A percentile compares a stretch with the other conserved stretches of the same genome.
phyloP scores from a whole-genome alignment of 768 basidiomycete species.

The Tulasnella sp. region DNA sequence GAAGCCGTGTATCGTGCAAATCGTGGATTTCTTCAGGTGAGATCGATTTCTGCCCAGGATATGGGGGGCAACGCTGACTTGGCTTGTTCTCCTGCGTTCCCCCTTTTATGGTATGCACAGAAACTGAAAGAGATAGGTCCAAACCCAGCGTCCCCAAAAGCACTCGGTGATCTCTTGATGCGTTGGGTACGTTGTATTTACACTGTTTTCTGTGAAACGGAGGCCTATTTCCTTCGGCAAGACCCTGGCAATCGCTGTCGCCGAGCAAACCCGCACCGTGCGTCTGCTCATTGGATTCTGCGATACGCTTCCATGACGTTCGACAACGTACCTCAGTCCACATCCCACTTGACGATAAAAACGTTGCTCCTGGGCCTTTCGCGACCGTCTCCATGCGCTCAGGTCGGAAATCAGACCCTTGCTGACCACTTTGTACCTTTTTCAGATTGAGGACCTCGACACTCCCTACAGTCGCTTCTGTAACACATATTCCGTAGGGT shows the following conservation, averaged over 20 bases:
- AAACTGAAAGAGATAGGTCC: slow-evolving; percentile 90
- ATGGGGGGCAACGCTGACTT: not conserved
- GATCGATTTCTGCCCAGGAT: slow-evolving; percentile 18
- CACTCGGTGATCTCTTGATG: slow-evolving; percentile 90
- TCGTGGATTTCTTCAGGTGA: slow-evolving; percentile 61
- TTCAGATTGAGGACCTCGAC: slow-evolving; percentile 84
- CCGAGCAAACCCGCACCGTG: not conserved
- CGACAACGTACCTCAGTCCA: not conserved
- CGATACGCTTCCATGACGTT: not conserved
- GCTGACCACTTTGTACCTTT: not conserved
- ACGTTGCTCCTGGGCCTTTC: not conserved
- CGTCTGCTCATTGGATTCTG: not conserved
- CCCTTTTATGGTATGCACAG: slow-evolving; percentile 31
- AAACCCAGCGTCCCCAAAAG: slow-evolving; percentile 86
- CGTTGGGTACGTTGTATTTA: slow-evolving; percentile 56
- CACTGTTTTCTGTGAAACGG: not conserved
- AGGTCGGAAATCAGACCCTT: not conserved
- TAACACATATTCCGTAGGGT: slow-evolving; percentile 57
- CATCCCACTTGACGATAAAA: not conserved
- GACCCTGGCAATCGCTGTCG: not conserved
- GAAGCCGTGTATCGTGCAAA: slow-evolving; percentile 91
- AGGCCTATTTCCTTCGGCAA: not conserved
- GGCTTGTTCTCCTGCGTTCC: not conserved
- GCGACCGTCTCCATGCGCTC: not conserved
- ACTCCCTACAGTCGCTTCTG: slow-evolving; percentile 77